Evolutionary conservation across 768 basidiomycete genomes (phyloP), one percentile per base, ranked within the genome.

Genomic region (Phylloporus sp.): DNA sequence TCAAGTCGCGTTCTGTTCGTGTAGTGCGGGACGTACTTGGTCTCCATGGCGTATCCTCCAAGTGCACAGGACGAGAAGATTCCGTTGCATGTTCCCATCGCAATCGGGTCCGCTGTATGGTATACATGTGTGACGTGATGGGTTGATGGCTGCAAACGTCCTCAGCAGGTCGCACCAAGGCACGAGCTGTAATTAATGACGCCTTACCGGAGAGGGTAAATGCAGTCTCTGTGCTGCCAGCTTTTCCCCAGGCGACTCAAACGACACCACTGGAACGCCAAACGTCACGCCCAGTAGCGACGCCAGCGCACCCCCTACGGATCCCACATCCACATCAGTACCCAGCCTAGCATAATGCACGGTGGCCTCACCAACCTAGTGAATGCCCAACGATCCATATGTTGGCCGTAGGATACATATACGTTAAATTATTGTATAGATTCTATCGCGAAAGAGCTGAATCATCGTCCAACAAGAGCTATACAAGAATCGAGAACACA

Each of bases 61-160:
- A 91, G 69, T 4, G 88, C 84, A 64, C 95, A 98, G 2, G 84
- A 80, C 1, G 88, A 93, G 1, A 89, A 61, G 2, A 88, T 73
- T 13, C 91, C 91, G 50, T 81, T 93, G 70, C 91, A 93, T 8
- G 83, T 85, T 31, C 89, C 89, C 85, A 91, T 91, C 18, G 95
- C 82, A 45, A 97, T 89, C 6, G 95, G 95, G 70, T 98, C 95
- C 24, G 94, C 95, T 20, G 87, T 95, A 63, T 97, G 91, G 69
- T 89, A 97, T 26, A 98, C 76, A 67, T 97, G 95, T 0, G 89
- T 94, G 54, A 97, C 77, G 59, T 89, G 88, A 15, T 86, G 82
- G 10, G 78, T 78, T 7, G 84, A 85, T 29, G 87, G 88, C 84
- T 88, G 57, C 6, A 15, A 38, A 12, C 15, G 9, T n/a, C 8